Evolutionary conservation across 163 green algal species (phyloP), one percentile per base, ranked within the genome.

Genomic region (Scenedesmus sp.): DNA sequence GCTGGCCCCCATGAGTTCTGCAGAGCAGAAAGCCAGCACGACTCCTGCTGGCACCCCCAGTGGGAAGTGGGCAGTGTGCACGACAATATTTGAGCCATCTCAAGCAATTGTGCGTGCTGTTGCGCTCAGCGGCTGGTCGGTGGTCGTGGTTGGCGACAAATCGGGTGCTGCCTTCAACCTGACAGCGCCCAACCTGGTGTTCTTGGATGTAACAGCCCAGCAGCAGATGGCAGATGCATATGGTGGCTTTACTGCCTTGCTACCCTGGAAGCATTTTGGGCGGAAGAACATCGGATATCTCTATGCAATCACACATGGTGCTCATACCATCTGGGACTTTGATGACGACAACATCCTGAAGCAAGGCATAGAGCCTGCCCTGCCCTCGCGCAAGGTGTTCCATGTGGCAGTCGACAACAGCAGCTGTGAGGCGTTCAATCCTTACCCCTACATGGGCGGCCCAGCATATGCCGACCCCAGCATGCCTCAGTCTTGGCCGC

Each of bases 191-290:
- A 90, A 82, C 46, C 13, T 62, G n/a, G 64, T 90, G 5, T 90
- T 70, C 18, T 34, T 90, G 10, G 85, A 90, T 70, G 62, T 79
- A 18, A 4, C 46, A 64, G 62, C 34, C 20, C 85, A 90, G 85
- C 64, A 64, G 64, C 62, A 46, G n/a, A 4, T 82, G 34, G 66
- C 34, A 66, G 26, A 2, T 2, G 4, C 18, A 6, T 90, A 82
- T 9, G 62, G 8, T 20, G 9, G 18, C 7, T 55, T 90, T 20
- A 52, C 66, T 4, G 9, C 46, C 46, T 18, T 90, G 64, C 64
- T 90, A 4, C 85, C 85, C 7, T 90, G 85, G 85, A 77, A 82
- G 34, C 85, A 90, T 23, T 90, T 90, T 82, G 85, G 85, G 3
- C 60, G 85, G n/a, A 90, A 90, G 46, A 90, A 90, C 52, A 1